Percentiles rank a stretch among this genome's conserved stretches.
These are phyloP conservation scores for Phytophthora ramorum DNA, from an alignment of 352 stramenopile species.

Conservation along the genomic window DNA sequence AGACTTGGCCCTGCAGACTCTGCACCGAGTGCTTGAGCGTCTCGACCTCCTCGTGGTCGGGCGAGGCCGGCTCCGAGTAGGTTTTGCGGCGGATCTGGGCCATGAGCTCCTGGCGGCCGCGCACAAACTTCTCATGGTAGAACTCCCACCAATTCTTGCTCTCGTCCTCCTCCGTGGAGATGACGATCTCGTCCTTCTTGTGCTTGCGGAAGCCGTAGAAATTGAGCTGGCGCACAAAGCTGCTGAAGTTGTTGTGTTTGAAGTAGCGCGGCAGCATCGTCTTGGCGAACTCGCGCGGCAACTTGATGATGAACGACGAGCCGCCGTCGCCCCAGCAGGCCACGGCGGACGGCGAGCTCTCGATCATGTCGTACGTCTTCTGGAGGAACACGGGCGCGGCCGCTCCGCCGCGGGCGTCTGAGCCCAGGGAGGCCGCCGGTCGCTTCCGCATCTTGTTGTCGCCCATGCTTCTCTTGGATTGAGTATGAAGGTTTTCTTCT, in stretches of 20 bases:
- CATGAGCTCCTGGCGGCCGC: constrained; percentile 87
- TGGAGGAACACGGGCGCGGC: constrained; percentile 87
- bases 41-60: constrained; percentile 81
- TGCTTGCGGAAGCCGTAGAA: constrained; percentile 96
- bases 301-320: constrained; percentile 92
- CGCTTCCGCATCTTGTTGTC: constrained; percentile 48
- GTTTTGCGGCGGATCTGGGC: constrained; percentile 89
- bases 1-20: constrained; percentile 75
- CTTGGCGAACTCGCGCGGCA: constrained; percentile 92
- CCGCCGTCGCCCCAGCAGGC: constrained; percentile 85
- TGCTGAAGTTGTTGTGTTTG: constrained; percentile 96
- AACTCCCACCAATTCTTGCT: constrained; percentile 93
- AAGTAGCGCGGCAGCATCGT: constrained; percentile 93
- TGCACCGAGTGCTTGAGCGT: constrained; percentile 79
- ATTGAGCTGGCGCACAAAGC: constrained; percentile 94
- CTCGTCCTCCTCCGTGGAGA: constrained; percentile 75
- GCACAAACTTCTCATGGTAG: constrained; percentile 92
- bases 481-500: constrained; percentile 33
- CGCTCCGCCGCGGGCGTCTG: constrained; percentile 7
- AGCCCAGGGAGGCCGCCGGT: constrained; percentile 11
- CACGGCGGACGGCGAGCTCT: constrained; percentile 79
- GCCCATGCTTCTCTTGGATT: constrained; percentile 34
- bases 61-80: constrained; percentile 82
- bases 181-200: constrained; percentile 91
- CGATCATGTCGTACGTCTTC: constrained; percentile 95